Percentiles rank a stretch among this genome's conserved stretches.
Evolutionary conservation across 768 basidiomycete genomes (phyloP).

Genomic region (Podaxis sp.): DNA sequence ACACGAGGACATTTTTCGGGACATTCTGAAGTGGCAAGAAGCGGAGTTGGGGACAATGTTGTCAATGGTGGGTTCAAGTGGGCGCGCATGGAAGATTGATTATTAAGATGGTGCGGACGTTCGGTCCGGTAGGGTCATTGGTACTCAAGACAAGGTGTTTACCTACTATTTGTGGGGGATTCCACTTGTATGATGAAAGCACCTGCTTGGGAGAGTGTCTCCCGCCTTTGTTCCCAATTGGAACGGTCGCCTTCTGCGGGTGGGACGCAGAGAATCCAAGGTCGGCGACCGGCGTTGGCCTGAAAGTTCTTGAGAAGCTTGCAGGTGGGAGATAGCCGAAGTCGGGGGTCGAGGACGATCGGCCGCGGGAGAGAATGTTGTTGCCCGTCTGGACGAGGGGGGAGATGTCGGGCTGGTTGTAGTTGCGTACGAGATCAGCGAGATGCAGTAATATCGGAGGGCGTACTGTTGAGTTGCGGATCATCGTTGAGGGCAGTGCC

Average conservation of each 20-base stretch:
- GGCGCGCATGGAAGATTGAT: too few relatives aligned
- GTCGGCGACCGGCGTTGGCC: constrained; percentile 58
- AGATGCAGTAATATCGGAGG: neutral
- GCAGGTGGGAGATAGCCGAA: constrained; percentile 65
- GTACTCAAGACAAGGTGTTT: neutral
- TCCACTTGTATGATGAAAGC: constrained; percentile 59
- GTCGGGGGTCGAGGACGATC: constrained; percentile 75
- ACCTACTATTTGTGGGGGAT: constrained; percentile 33
- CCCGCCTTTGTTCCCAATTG: constrained; percentile 34
- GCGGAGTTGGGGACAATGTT: too few relatives aligned
- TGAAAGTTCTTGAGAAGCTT: constrained; percentile 70
- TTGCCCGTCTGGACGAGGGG: constrained; percentile 36
- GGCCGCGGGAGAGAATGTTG: constrained; percentile 68
- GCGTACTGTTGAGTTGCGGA: constrained; percentile 89
- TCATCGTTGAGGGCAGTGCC: constrained; percentile 90
- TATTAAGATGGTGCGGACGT: neutral
- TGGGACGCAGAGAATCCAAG: constrained; percentile 66
- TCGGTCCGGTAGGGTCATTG: neutral
- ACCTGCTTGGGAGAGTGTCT: constrained; percentile 60
- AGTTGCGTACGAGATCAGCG: neutral
- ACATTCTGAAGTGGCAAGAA: too few relatives aligned
- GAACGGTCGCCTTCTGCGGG: constrained; percentile 17
- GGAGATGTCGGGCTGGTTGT: constrained; percentile 55
- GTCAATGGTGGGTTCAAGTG: too few relatives aligned
- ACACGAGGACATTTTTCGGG: neutral